Evolutionary conservation across 2,329 filamentous ascomycete species (phyloP), one percentile per base, ranked within the genome.

Genomic region (Aspergillus sp.): DNA sequence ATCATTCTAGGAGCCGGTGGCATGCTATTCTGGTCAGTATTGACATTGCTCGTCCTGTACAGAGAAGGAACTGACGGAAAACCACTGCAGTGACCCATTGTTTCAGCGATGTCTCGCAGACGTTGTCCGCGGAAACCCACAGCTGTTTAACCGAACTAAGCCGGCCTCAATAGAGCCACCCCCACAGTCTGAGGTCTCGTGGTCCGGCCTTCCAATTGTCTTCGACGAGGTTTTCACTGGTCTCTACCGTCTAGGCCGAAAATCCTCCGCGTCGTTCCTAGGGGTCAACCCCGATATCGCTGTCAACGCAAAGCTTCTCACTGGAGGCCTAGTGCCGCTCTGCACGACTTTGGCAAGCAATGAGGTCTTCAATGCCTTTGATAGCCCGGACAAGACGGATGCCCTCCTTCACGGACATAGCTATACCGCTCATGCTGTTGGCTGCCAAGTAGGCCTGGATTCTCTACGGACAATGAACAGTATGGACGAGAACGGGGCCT

Each of bases 171-270:
- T 41, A 40, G 40, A 57, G 17, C 12, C 6, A 11, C 21, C 9
- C 23, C n/a, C 37, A 19, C 56, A 40, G 17, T 17, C 21, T 31
- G 50, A 49, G 6, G 59, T 67, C 53, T 63, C 67, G 17, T 96
- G 91, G 91, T 80, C 80, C 1, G 90, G 91, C 2, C 82, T 96
- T 4, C 91, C 91, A 0, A 77, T 96, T 40, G 80, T 96, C 64
- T 91, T 91, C 63, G 91, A 96, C 69, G 91, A 96, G 70, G 91
- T 96, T 37, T 96, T 96, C 74, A 93, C 90, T 0, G 91, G 91
- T 1, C 79, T 96, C 4, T 93, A 93, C 71, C 89, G 91, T 12
- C 85, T 96, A 0, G 91, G 91, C 2, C 84, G 86, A 40, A 86
- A 88, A 68, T 86, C 84, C 1, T 82, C 90, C 0, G 85, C 89